These are phyloP conservation scores for Diplodia sapinea DNA, from an alignment of 2,329 filamentous ascomycete species.

Conservation along the genomic window DNA sequence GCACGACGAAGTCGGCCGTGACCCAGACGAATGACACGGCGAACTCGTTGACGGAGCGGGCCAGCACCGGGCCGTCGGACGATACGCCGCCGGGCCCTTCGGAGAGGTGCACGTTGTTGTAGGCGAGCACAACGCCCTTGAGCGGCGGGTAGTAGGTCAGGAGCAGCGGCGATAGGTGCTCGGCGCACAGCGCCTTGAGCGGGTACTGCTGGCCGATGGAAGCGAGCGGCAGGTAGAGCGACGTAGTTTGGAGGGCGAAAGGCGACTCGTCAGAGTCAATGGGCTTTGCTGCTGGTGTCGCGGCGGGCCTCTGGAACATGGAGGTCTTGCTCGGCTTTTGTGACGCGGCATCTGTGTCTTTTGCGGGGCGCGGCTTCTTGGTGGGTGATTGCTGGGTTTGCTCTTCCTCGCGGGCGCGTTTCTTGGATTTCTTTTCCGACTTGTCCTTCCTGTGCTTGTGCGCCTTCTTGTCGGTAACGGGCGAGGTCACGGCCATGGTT, in stretches of 20 bases:
- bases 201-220: conserved; percentile 73
- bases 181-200: conserved; percentile 71
- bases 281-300: not conserved
- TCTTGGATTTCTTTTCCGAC: conserved; percentile 39
- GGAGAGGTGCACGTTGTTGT: conserved; percentile 71
- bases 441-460: conserved; percentile 49
- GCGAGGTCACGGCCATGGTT: conserved; percentile 33
- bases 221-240: conserved; percentile 78
- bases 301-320: not conserved
- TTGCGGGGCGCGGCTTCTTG: conserved; percentile 30
- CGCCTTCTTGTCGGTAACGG: conserved; percentile 47
- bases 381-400: conserved; percentile 18
- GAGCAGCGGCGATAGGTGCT: conserved; percentile 75
- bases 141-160: conserved; percentile 78
- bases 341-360: not conserved
- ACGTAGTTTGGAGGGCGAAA: conserved; percentile 79
- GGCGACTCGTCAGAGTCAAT: conserved; percentile 44
- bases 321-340: conserved; percentile 1
- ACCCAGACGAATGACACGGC: conserved; percentile 87
- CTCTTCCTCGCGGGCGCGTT: conserved; percentile 35
- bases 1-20: conserved; percentile 84
- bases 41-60: conserved; percentile 65
- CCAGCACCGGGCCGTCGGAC: conserved; percentile 10
- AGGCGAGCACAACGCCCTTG: conserved; percentile 75
- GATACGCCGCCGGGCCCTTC: conserved; percentile 53